Evolutionary conservation across 148 eudicot genomes (phyloP).

Genomic region (Polygonum aviculare): DNA sequence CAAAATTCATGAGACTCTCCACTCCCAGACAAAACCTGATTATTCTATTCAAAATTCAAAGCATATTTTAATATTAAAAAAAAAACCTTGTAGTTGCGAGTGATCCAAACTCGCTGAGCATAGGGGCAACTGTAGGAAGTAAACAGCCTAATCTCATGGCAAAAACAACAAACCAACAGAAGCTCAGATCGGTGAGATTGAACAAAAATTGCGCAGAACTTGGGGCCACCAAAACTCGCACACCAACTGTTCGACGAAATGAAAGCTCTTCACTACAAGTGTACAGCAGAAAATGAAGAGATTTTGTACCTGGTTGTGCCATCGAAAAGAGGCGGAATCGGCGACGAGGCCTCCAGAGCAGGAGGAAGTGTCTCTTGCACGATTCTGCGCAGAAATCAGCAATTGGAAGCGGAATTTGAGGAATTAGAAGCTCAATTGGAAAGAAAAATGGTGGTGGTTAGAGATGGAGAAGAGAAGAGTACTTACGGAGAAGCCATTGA

Average conservation of each 20-base stretch:
- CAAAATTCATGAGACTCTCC: neutral
- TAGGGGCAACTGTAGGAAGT: slow-evolving; percentile 45
- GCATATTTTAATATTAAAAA: neutral
- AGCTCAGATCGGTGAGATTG: neutral
- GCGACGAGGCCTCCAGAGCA: slow-evolving; percentile 40
- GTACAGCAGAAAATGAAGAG: neutral
- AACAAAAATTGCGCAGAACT: neutral
- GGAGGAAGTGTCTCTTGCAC: slow-evolving; percentile 38
- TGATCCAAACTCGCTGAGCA: slow-evolving; percentile 72
- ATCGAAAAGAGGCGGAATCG: slow-evolving; percentile 59
- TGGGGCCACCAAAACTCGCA: neutral
- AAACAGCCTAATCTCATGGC: slow-evolving; percentile 38
- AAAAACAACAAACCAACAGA: neutral
- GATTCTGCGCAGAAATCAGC: slow-evolving; percentile 3
- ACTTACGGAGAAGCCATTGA: slow-evolving; percentile 1
- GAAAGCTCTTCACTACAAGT: neutral
- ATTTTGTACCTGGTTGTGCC: slow-evolving; percentile 49
- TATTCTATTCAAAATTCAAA: neutral
- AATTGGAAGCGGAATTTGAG: neutral
- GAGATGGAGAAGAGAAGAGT: neutral
- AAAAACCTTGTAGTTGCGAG: slow-evolving; percentile 52
- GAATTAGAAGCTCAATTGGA: neutral
- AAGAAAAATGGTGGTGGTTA: neutral
- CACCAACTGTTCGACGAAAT: slow-evolving; percentile 8
- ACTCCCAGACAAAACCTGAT: neutral